Percentiles rank a stretch among this genome's conserved stretches.
phyloP scores from a whole-genome alignment of 129 eudicot genomes.

The Lactuca sativa region DNA sequence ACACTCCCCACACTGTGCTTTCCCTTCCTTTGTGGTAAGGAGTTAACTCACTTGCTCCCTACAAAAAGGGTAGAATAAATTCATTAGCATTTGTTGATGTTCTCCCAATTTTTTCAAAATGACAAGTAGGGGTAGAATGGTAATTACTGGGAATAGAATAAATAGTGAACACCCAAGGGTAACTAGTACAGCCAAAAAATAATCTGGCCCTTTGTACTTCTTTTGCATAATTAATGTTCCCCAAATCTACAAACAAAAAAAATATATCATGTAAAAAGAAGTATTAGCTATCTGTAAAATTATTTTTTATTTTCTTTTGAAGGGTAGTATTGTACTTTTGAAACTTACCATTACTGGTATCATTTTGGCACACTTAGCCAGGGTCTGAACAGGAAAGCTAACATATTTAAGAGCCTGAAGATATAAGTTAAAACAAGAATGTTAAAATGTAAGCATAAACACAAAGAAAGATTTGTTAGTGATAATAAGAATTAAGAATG shows the following conservation, averaged over 20 bases:
- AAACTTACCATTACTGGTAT: constrained; percentile 97
- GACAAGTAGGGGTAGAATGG: not conserved
- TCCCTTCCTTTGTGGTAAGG: constrained; percentile 80
- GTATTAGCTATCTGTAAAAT: not conserved
- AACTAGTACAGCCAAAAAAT: constrained; percentile 70
- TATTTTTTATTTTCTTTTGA: not conserved
- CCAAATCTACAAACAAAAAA: constrained; percentile 59
- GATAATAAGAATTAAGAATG: not conserved
- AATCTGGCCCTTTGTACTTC: constrained; percentile 73
- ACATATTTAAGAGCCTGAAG: constrained; percentile 98
- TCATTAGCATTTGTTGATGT: not conserved
- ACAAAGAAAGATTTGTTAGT: not conserved
- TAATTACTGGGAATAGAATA: constrained; percentile 67
- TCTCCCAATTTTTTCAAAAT: constrained; percentile 11
- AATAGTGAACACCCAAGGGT: constrained; percentile 80
- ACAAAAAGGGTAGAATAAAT: constrained; percentile 8
- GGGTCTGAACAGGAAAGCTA: constrained; percentile 98
- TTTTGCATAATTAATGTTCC: constrained; percentile 84
- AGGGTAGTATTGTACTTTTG: not conserved
- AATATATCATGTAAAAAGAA: not conserved
- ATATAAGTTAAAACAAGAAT: constrained; percentile 13
- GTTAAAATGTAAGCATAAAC: constrained; percentile 10
- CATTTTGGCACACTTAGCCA: constrained; percentile 99
- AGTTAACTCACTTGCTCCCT: constrained; percentile 73
- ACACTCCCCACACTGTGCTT: constrained; percentile 97